phyloP scores from a whole-genome alignment of 345 rosid species.

The Rubroshorea leprosula region DNA sequence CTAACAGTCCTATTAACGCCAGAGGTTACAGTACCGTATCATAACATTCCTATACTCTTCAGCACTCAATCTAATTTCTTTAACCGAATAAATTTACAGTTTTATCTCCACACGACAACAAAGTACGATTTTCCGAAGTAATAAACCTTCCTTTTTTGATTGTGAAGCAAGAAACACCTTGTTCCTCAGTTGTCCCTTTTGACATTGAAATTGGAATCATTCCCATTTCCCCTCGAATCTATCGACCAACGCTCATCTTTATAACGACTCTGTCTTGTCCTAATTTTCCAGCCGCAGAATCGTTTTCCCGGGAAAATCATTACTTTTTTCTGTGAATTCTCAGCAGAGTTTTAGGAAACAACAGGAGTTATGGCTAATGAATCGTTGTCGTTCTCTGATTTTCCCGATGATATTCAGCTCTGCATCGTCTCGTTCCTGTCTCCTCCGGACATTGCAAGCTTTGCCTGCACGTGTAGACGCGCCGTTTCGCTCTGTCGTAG shows the following conservation, averaged over 20 bases:
- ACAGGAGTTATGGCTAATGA: neutral
- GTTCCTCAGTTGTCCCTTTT: neutral
- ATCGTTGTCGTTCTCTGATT: slow-evolving; percentile 42
- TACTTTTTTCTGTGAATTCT: neutral
- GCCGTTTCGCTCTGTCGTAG: slow-evolving; percentile 48
- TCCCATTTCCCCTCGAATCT: slow-evolving; percentile 29
- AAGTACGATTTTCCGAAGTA: too few relatives aligned
- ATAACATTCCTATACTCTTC: neutral
- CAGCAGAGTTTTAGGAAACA: neutral
- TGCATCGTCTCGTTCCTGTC: slow-evolving; percentile 68
- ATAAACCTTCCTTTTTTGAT: too few relatives aligned
- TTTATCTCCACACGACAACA: neutral
- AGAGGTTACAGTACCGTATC: neutral
- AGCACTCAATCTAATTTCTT: neutral
- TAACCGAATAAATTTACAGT: neutral
- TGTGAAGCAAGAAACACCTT: too few relatives aligned
- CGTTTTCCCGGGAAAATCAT: slow-evolving; percentile 18
- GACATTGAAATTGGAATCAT: slow-evolving; percentile 16
- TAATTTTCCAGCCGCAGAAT: neutral
- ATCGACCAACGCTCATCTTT: neutral
- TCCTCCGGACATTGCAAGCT: slow-evolving; percentile 56
- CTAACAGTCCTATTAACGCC: too few relatives aligned
- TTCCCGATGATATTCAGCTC: slow-evolving; percentile 84
- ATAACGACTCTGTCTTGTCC: neutral
- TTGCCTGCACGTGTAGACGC: slow-evolving; percentile 78